phyloP scores from a whole-genome alignment of 1,139 yeast genomes.

The Sugiyamaella pinicola region DNA sequence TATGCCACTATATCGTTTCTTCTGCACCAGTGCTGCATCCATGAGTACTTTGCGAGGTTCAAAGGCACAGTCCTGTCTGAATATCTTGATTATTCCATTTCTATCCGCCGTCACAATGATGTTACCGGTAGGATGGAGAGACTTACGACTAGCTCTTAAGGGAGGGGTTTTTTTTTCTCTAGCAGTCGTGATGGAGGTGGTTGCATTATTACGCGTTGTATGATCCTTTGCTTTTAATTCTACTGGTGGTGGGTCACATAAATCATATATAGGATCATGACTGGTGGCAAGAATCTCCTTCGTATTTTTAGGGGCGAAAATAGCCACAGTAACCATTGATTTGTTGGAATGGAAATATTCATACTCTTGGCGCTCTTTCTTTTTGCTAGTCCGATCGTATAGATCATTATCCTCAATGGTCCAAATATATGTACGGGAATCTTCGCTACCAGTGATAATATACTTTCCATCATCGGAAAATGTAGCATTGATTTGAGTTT shows the following conservation, averaged over 20 bases:
- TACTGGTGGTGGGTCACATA: slow-evolving; percentile 46
- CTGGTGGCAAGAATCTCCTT: slow-evolving; percentile 66
- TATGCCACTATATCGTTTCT: slow-evolving; percentile 30
- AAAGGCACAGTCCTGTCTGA: slow-evolving; percentile 72
- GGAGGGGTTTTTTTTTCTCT: slow-evolving; percentile 13
- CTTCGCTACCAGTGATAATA: slow-evolving; percentile 52
- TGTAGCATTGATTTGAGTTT: slow-evolving; percentile 71
- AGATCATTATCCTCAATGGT: slow-evolving; percentile 27
- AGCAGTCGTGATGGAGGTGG: background rate
- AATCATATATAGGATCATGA: slow-evolving; percentile 76
- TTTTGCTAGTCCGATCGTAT: slow-evolving; percentile 23
- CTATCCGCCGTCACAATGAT: slow-evolving; percentile 79
- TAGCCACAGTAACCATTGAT: slow-evolving; percentile 70
- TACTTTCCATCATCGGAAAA: slow-evolving; percentile 55
- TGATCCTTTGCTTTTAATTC: slow-evolving; percentile 17
- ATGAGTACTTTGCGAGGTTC: slow-evolving; percentile 33
- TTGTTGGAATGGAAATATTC: slow-evolving; percentile 79
- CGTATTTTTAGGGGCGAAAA: slow-evolving; percentile 78
- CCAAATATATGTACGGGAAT: slow-evolving; percentile 65
- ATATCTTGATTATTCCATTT: slow-evolving; percentile 70
- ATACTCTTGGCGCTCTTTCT: slow-evolving; percentile 41
- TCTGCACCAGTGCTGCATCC: slow-evolving; percentile 28
- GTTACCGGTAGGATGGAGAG: slow-evolving; percentile 41
- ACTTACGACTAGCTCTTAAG: slow-evolving; percentile 22
- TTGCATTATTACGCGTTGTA: background rate